phyloP scores from a whole-genome alignment of 2,329 filamentous ascomycete genomes.

The Stachybotrys echinatus region DNA sequence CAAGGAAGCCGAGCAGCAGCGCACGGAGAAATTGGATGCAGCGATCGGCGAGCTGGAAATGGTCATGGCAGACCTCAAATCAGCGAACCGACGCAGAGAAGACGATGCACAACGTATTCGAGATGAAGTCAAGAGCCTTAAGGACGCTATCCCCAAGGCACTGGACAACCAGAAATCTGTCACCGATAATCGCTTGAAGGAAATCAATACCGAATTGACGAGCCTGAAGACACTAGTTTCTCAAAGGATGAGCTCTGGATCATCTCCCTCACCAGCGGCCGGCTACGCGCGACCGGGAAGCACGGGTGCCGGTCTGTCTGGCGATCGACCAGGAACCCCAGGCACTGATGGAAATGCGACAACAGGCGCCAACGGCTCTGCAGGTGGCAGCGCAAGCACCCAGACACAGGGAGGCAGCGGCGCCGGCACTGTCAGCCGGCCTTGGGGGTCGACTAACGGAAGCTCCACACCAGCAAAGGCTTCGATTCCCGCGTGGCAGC shows the following conservation, averaged over 20 bases:
- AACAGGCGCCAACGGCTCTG: conserved; percentile 23
- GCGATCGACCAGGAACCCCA: conserved; percentile 14
- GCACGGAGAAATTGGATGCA: conserved; percentile 76
- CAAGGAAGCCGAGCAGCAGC: conserved; percentile 78
- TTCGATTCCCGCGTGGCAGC: conserved; percentile 75
- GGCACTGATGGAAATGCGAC: conserved; percentile 13
- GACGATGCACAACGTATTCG: conserved; percentile 82
- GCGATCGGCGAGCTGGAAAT: conserved; percentile 80
- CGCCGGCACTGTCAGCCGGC: conserved; percentile 20
- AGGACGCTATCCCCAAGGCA: conserved; percentile 82
- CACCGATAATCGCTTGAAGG: conserved; percentile 74
- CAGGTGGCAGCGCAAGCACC: conserved; percentile 16
- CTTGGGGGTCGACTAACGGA: conserved; percentile 31
- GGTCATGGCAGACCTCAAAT: conserved; percentile 76
- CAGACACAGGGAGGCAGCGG: conserved; percentile 15
- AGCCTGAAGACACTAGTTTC: conserved; percentile 85
- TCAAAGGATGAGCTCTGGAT: conserved; percentile 46
- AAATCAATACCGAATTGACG: conserved; percentile 81
- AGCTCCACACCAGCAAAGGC: conserved; percentile 46
- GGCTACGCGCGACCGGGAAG: conserved; percentile 17
- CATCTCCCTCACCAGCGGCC: conserved; percentile 16
- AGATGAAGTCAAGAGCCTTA: conserved; percentile 77
- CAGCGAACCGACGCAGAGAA: conserved; percentile 73
- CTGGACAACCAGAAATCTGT: conserved; percentile 82
- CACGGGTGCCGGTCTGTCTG: conserved; percentile 12